Base-by-base conservation (phyloP, 2,329 filamentous ascomycete genomes). In the Balansia obtecta region DNA sequence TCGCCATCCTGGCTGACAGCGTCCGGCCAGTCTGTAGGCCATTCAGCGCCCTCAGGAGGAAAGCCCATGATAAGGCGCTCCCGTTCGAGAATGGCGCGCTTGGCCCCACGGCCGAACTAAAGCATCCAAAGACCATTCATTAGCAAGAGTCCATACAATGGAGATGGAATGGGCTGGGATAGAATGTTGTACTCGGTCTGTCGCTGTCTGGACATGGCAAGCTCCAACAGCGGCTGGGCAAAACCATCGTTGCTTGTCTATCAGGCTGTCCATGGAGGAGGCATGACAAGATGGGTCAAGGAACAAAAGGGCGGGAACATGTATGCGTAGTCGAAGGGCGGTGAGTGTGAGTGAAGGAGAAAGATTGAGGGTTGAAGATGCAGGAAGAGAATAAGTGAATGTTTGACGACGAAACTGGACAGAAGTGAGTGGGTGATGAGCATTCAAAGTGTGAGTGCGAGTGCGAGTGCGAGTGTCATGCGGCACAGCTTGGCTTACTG, bases 51-150 rank as follows among this genome's bases (percentile, higher is more conserved):
- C 16, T 33, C 39, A 16, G 51, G 49, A 34, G 22, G 33, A 27
- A 46, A 44, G 27, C 46, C 44, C n/a, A 51, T 22, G 20, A 55
- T 52, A 32, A 57, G 56, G 49, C 60, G 60, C 52, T 71, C 68
- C 46, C 67, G 65, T 47, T 67, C 63, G 20, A 61, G 58, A 34
- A 70, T 60, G 39, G 61, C 61, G 6, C 54, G 52, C 52, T 55
- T 61, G 32, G 64, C 68, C 7, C 62, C 61, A 46, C 58, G 52
- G 27, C 68, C 68, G 59, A 70, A 71, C 68, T 70, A 22, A 10
- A 9, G 20, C 13, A 8, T 27, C 34, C 11, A 37, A 37, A 48
- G 15, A 50, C 8, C 30, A 38, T 12, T 46, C 30, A 38, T 12
- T 46, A 44, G 45, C 22, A 44, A 49, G 42, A 22, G 27, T 16